phyloP scores from a whole-genome alignment of 2,329 filamentous ascomycete genomes.

The Aspergillus brunneoviolaceus region DNA sequence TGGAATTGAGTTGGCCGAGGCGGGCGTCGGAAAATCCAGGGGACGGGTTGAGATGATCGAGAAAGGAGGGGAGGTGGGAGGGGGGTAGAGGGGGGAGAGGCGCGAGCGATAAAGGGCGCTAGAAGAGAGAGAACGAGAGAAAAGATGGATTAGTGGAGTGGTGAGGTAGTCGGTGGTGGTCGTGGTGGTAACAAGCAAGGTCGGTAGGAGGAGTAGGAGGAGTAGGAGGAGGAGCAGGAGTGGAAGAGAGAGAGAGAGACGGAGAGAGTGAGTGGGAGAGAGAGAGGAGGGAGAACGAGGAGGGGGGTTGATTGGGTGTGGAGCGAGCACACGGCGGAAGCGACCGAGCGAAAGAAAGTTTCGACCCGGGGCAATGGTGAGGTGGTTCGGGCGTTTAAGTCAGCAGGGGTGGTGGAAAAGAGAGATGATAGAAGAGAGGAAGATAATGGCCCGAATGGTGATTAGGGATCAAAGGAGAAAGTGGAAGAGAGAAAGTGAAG shows the following conservation, averaged over 20 bases:
- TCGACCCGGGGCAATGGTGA: slow-evolving; percentile 19
- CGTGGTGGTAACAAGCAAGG: neutral
- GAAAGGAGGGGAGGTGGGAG: slow-evolving; percentile 12
- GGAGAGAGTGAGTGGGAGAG: neutral
- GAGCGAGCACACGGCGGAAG: slow-evolving; percentile 27
- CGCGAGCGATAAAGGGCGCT: slow-evolving; percentile 11
- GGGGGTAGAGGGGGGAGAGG: slow-evolving; percentile 13
- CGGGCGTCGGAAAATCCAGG: slow-evolving; percentile 22
- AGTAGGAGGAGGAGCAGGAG: neutral
- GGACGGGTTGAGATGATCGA: slow-evolving; percentile 13
- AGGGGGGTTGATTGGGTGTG: slow-evolving; percentile 26
- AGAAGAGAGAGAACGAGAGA: slow-evolving; percentile 3
- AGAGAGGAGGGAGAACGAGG: slow-evolving; percentile 11
- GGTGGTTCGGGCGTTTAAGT: slow-evolving; percentile 17
- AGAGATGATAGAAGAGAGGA: slow-evolving; percentile 1
- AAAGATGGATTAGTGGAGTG: slow-evolving; percentile 3
- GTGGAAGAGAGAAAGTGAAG: neutral
- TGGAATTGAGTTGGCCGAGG: slow-evolving; percentile 31
- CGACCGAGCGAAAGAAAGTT: slow-evolving; percentile 28
- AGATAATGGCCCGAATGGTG: neutral
- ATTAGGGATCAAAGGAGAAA: neutral
- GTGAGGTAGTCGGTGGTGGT: slow-evolving; percentile 11
- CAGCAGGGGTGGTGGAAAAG: slow-evolving; percentile 13
- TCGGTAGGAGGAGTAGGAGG: neutral
- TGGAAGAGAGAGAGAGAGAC: slow-evolving; percentile 11